Base-by-base conservation (phyloP, 257 asterid genomes). In the Solanum ahanhuiri region DNA sequence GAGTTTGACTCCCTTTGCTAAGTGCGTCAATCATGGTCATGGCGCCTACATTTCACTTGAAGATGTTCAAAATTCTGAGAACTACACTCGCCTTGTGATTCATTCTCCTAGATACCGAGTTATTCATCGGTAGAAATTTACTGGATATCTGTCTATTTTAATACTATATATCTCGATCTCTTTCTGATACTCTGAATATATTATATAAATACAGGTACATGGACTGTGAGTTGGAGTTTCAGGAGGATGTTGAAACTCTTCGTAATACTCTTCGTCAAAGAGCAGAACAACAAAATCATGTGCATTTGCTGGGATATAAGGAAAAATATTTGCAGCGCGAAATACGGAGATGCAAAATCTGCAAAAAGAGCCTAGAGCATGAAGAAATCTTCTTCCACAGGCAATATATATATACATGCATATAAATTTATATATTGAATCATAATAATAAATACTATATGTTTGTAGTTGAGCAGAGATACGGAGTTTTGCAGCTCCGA, bases 11-110 rank as follows among this genome's bases (percentile, higher is more conserved):
- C 85, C 89, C 0, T 10, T 57, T 60, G 87, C 91, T 5, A 75
- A 17, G 2, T 93, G 94, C 82, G 20, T 28, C 6, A 88, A n/a
- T 72, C 95, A 93, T 76, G 90, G 90, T 1, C 82, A 12, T 22
- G 18, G 85, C 1, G 83, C 89, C 3, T 87, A 54, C 3, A 71
- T 93, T 5, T 87, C 86, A 0, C 31, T 89, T 2, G 90, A 88
- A 7, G 89, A 85, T 8, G 82, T 90, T 3, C 37, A 81, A 9
- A 17, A 34, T 6, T 35, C 90, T 7, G 91, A 86, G 1, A 87
- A 88, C 14, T 90, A 90, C 57, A 88, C 91, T 1, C 71, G 83
- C 2, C 37, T 75, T 2, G 86, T 43, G 15, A 31, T 4, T 31
- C 85, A 3, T 0, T 12, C 48, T 82, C 92, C 87, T 0, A 4